Percentiles rank a stretch among this genome's conserved stretches.
phyloP scores from a whole-genome alignment of 169 alveolate species.

The Cystoisospora suis region DNA sequence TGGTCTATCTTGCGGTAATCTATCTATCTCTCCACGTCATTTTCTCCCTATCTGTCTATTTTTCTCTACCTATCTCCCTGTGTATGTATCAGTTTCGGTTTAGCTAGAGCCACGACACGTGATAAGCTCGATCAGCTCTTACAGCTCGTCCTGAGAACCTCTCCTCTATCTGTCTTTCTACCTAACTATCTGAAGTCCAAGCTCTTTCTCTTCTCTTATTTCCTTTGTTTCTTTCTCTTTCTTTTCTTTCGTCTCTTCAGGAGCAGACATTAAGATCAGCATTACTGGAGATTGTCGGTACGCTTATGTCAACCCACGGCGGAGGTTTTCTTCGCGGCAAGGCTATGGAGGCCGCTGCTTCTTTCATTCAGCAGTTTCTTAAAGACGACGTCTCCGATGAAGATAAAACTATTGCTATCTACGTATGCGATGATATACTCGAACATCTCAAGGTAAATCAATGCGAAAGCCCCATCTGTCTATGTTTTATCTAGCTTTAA shows the following conservation, averaged over 20 bases:
- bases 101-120: too few species aligned
- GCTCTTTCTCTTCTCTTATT: background rate
- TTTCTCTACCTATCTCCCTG: background rate
- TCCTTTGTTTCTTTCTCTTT: background rate
- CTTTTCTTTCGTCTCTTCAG: conserved; percentile 9
- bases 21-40: background rate
- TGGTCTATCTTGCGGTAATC: background rate
- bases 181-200: too few species aligned
- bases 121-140: too few species aligned
- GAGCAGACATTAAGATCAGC: conserved; percentile 81
- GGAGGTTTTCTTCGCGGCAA: conserved; percentile 76
- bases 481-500: too few species aligned
- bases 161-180: too few species aligned
- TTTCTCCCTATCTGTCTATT: background rate
- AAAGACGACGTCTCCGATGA: conserved; percentile 70
- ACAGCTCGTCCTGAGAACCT: too few species aligned
- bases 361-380: conserved; percentile 70
- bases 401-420: conserved; percentile 80
- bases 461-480: background rate
- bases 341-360: conserved; percentile 74
- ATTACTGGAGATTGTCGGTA: conserved; percentile 79
- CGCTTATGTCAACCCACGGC: conserved; percentile 80
- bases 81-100: background rate
- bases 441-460: conserved; percentile 70
- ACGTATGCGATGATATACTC: conserved; percentile 83